Evolutionary conservation across 2,329 filamentous ascomycete species (phyloP).

Genomic region (Sporothrix brasiliensis): DNA sequence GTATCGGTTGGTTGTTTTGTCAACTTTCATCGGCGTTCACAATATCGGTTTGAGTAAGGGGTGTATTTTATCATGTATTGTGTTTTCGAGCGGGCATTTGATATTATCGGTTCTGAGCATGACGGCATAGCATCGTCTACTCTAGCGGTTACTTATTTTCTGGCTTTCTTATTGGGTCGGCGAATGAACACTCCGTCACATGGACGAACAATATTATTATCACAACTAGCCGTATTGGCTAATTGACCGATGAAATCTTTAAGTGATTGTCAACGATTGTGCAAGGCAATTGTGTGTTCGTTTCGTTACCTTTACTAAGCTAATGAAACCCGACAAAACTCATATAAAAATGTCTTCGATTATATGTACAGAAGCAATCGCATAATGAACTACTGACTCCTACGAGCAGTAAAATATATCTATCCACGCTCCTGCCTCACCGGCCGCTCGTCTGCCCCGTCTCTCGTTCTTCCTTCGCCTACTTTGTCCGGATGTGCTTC

Average conservation of each 20-base stretch:
- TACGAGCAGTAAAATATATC: slow-evolving; percentile 6
- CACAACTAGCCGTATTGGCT: not conserved
- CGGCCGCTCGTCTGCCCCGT: not conserved
- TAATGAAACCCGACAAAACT: not conserved
- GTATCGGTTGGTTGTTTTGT: not conserved
- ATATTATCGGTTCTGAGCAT: not conserved
- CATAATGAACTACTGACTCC: not conserved
- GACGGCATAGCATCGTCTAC: not conserved
- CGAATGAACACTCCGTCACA: not conserved
- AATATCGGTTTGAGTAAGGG: not conserved
- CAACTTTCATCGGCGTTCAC: not conserved
- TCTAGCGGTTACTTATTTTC: slow-evolving; percentile 19
- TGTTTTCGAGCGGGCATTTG: not conserved
- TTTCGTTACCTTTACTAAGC: not conserved
- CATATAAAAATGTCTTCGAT: slow-evolving; percentile 10
- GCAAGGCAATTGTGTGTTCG: too few relatives aligned
- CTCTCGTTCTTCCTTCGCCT: slow-evolving; percentile 39
- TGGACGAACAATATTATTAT: not conserved
- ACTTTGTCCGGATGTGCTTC: slow-evolving; percentile 84
- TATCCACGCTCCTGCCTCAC: not conserved
- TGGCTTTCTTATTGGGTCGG: not conserved
- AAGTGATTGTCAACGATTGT: not conserved
- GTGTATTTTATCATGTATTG: not conserved
- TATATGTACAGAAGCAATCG: slow-evolving; percentile 26
- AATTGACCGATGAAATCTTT: not conserved